phyloP scores from a whole-genome alignment of 257 asterid genomes.

The Nicotiana tabacum region DNA sequence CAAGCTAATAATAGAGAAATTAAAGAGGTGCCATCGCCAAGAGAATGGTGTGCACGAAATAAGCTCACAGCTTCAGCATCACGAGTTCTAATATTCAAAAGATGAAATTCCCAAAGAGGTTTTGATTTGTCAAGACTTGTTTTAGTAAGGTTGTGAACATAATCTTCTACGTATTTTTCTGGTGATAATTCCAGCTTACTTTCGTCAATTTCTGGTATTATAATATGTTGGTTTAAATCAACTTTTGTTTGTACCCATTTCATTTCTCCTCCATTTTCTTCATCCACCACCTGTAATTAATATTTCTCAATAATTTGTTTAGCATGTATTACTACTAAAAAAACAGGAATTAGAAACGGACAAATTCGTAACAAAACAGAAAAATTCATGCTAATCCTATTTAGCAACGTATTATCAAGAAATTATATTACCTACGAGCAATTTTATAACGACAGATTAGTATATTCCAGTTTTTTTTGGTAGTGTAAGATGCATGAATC shows the following conservation, averaged over 20 bases:
- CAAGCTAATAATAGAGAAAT: constrained; percentile 28
- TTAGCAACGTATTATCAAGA: too few relatives aligned
- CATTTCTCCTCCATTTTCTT: constrained; percentile 15
- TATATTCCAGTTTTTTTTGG: too few relatives aligned
- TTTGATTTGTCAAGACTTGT: constrained; percentile 23
- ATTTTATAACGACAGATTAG: too few relatives aligned
- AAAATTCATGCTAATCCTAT: too few relatives aligned
- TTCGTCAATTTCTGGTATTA: constrained; percentile 3
- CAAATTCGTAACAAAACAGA: too few relatives aligned
- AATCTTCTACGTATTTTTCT: constrained; percentile 26
- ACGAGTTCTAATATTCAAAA: constrained; percentile 19
- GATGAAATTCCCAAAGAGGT: constrained; percentile 36
- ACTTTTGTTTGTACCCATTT: constrained; percentile 30
- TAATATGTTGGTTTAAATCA: constrained; percentile 21
- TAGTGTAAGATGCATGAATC: neutral
- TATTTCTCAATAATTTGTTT: neutral
- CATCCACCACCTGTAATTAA: constrained; percentile 16
- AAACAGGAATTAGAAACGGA: too few relatives aligned
- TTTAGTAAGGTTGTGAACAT: constrained; percentile 25
- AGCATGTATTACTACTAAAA: too few relatives aligned
- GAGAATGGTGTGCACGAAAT: constrained; percentile 29
- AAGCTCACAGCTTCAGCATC: constrained; percentile 14
- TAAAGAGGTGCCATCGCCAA: constrained; percentile 30
- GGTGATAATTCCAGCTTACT: neutral
- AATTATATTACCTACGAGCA: too few relatives aligned